Base-by-base conservation (phyloP, 805 yeast genomes). In the Myxozyma vanderwaltii region DNA sequence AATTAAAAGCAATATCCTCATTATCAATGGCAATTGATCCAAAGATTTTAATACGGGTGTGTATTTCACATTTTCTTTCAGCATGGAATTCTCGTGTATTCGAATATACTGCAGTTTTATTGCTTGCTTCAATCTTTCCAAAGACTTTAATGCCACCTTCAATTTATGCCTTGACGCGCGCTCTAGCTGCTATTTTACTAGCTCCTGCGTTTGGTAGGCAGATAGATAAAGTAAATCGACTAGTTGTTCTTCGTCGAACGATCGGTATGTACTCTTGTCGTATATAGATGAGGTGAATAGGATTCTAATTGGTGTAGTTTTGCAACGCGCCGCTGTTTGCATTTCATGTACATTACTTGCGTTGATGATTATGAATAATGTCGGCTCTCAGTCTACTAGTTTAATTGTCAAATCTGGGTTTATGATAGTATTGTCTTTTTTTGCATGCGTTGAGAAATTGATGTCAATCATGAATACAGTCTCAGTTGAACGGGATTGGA, bases 401-500 rank as follows among this genome's bases (percentile, higher is more conserved):
- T 13, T 54, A 4, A 19, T 36, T 10, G 24, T 56, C 27, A 40
- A 50, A 19, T 54, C 53, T 31, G 54, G 65, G n/a, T 50, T 65
- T 4, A 47, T 63, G 53, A 23, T 44, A 1, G 58, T 61, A 7
- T 46, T 74, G 12, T 71, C 71, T 6, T 60, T 72, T 3, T 33
- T 72, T 48, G 79, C 77, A 2, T 69, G 75, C 41, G 67, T 71
- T 17, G 79, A 76, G 61, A 71, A 68, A 44, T 63, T 74, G 17
- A 70, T 70, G 50, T 64, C 75, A 3, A 68, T 73, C 41, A 67
- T 75, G 33, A 76, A 76, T 61, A 70, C 70, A 31, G 71, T 76
- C n/a, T 64, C 77, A 3, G 73, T 76, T 17, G 76, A 75, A 41
- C 67, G 79, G 36, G 79, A 76, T 61, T 76, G 79, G 79, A 63